phyloP scores from a whole-genome alignment of 371 early-diverging fungal genomes.

The Funneliformis caledonium region DNA sequence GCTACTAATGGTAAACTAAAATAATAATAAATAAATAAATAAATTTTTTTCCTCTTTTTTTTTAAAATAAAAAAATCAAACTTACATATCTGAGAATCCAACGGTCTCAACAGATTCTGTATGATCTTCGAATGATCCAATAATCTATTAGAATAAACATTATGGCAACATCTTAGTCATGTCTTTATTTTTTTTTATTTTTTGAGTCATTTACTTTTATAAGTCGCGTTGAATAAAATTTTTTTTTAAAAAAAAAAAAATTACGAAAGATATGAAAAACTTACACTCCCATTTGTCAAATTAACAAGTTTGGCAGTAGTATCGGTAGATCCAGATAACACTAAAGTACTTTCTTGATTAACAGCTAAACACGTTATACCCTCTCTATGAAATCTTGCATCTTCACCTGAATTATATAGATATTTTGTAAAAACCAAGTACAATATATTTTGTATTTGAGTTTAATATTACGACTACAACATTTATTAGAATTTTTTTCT shows the following conservation, averaged over 20 bases:
- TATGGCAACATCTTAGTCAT: too few species aligned
- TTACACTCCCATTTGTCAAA: conserved; percentile 67
- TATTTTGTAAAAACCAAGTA: too few species aligned
- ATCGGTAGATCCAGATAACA: conserved; percentile 83
- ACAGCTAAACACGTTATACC: conserved; percentile 80
- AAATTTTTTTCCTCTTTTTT: too few species aligned
- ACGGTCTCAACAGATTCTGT: conserved; percentile 79
- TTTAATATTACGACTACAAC: too few species aligned
- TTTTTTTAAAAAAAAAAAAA: neutral
- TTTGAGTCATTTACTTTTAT: too few species aligned
- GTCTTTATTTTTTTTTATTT: too few species aligned
- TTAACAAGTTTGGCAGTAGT: conserved; percentile 80
- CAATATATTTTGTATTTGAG: too few species aligned
- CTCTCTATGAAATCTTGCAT: conserved; percentile 88
- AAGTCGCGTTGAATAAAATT: too few species aligned
- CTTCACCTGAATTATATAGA: conserved; percentile 57
- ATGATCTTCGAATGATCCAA: conserved; percentile 79
- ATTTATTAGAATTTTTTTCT: too few species aligned
- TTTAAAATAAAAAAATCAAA: too few species aligned
- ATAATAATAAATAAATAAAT: neutral
- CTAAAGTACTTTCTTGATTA: conserved; percentile 75
- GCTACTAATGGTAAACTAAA: conserved; percentile 73
- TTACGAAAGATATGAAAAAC: conserved; percentile 42
- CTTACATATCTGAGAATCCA: conserved; percentile 70
- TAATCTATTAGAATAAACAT: conserved; percentile 52